Evolutionary conservation across 1,284 basidiomycete species (phyloP).

Genomic region (Trichosporon sp.): DNA sequence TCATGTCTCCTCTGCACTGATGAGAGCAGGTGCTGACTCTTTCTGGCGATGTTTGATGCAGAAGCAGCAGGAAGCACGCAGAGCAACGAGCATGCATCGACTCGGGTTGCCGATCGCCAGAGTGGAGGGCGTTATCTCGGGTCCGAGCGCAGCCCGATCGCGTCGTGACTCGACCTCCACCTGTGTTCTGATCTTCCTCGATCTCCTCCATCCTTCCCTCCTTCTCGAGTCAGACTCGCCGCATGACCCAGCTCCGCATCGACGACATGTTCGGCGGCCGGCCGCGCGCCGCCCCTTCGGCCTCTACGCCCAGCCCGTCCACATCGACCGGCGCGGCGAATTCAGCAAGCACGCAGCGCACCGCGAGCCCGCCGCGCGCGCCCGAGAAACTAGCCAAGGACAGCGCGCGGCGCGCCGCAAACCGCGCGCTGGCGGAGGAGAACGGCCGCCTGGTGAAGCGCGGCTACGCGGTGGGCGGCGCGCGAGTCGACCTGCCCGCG

Average conservation of each 20-base stretch:
- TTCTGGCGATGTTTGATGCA: neutral
- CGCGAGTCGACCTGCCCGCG: slow-evolving; percentile 11
- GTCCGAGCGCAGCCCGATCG: neutral
- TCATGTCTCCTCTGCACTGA: too few relatives aligned
- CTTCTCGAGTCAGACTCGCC: neutral
- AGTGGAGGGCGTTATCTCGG: neutral
- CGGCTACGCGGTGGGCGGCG: neutral
- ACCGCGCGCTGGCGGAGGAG: slow-evolving; percentile 5
- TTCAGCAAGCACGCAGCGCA: neutral
- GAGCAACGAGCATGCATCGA: neutral
- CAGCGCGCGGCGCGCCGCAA: neutral
- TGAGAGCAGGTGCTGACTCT: too few relatives aligned
- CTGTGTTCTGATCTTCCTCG: neutral
- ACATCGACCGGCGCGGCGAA: neutral
- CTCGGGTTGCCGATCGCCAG: neutral
- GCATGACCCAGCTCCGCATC: neutral
- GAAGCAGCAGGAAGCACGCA: neutral
- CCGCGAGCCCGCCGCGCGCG: neutral
- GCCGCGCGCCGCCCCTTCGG: too few relatives aligned
- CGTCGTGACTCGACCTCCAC: neutral
- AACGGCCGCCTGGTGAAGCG: slow-evolving; percentile 13
- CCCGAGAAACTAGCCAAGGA: neutral
- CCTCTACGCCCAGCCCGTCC: neutral
- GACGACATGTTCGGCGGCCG: neutral
- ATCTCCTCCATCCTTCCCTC: neutral